Evolutionary conservation across 1,139 yeast genomes (phyloP).

Genomic region (Hansenula lynferdii): DNA sequence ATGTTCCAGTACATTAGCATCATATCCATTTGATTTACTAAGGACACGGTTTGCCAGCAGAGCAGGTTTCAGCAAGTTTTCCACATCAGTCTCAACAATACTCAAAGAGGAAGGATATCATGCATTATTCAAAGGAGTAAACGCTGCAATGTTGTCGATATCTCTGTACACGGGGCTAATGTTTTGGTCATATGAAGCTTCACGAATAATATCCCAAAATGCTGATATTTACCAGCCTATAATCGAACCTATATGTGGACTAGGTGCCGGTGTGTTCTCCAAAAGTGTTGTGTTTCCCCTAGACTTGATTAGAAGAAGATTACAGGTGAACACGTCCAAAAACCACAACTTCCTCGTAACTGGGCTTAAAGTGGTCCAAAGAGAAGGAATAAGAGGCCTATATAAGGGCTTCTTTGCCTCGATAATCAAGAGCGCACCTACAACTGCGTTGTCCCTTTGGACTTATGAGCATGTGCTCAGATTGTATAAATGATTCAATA

Average conservation of each 20-base stretch:
- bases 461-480: slow-evolving; percentile 45
- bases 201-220: slow-evolving; percentile 8
- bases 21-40: slow-evolving; percentile 86
- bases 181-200: slow-evolving; percentile 59
- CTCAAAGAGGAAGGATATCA: slow-evolving; percentile 40
- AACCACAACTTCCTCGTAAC: slow-evolving; percentile 26
- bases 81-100: slow-evolving; percentile 38
- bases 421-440: slow-evolving; percentile 72
- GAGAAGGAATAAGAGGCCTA: slow-evolving; percentile 62
- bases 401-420: slow-evolving; percentile 74
- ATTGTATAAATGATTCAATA: background rate
- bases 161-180: slow-evolving; percentile 64
- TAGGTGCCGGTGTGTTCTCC: slow-evolving; percentile 70
- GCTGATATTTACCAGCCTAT: slow-evolving; percentile 21
- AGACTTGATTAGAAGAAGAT: slow-evolving; percentile 75
- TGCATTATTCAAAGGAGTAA: slow-evolving; percentile 63
- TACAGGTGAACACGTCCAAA: slow-evolving; percentile 56
- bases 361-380: slow-evolving; percentile 34
- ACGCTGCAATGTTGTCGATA: slow-evolving; percentile 59
- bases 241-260: slow-evolving; percentile 65
- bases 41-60: slow-evolving; percentile 80
- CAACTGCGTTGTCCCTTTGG: slow-evolving; percentile 75
- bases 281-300: slow-evolving; percentile 79
- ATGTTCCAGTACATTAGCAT: slow-evolving; percentile 57
- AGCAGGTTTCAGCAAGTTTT: slow-evolving; percentile 42